phyloP scores from a whole-genome alignment of 805 yeast genomes.

The Komagataella ulmi region DNA sequence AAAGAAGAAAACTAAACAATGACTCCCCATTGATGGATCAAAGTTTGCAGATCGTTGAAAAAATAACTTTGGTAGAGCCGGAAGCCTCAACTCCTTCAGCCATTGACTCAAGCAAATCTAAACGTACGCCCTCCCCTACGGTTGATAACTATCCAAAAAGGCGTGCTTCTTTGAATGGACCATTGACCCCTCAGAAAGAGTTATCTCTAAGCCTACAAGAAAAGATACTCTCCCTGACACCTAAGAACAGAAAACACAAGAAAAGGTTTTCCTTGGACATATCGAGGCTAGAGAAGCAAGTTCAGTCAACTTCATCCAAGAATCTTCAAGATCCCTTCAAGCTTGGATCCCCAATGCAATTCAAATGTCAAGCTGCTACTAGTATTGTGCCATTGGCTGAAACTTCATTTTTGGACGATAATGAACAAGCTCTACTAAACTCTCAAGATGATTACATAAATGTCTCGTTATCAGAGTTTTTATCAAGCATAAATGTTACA shows the following conservation, averaged over 20 bases:
- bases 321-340: constrained; percentile 5
- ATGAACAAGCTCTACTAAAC: constrained; percentile 2
- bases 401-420: constrained; percentile 8
- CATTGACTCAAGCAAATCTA: neutral
- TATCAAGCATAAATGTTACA: constrained; percentile 24
- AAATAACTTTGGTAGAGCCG: constrained; percentile 3
- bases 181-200: neutral
- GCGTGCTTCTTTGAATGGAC: neutral
- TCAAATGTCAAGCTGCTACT: constrained; percentile 5
- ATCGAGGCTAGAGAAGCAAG: neutral
- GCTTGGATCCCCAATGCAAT: constrained; percentile 1
- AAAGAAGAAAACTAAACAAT: neutral
- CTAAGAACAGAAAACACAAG: neutral
- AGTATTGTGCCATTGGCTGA: constrained; percentile 18
- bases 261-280: neutral
- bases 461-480: constrained; percentile 23
- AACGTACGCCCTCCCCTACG: neutral
- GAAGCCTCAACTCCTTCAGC: neutral
- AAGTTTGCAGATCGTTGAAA: neutral
- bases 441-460: constrained; percentile 15
- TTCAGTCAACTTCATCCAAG: neutral
- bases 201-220: neutral
- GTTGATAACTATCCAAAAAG: neutral
- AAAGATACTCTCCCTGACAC: neutral
- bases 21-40: neutral